These are phyloP conservation scores for Pelargonium nanum DNA, from an alignment of 345 rosid genomes.

Conservation along the genomic window DNA sequence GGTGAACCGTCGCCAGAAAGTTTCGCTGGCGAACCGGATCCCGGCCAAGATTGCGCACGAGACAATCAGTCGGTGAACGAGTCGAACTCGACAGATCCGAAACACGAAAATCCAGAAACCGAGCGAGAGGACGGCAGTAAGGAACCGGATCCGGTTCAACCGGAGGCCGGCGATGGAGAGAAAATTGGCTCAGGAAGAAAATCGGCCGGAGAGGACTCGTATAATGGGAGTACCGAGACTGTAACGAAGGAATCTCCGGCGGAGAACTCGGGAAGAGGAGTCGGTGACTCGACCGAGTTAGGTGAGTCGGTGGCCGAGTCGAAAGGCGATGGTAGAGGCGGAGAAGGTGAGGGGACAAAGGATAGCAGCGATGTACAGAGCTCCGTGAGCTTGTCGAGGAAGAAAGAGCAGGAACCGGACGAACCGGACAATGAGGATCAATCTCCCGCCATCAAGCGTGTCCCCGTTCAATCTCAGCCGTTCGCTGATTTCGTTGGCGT, in stretches of 20 bases:
- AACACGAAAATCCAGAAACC: constrained; percentile 13
- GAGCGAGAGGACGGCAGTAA: constrained; percentile 12
- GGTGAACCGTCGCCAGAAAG: constrained; percentile 6
- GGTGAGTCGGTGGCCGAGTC: constrained; percentile 29
- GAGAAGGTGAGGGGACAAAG: constrained; percentile 9
- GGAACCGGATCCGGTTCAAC: constrained; percentile 15
- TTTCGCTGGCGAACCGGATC: constrained; percentile 5
- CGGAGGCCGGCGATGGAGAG: constrained; percentile 4
- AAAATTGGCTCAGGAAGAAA: constrained; percentile 8
- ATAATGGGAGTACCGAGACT: constrained; percentile 36
- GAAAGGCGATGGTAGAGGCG: constrained; percentile 1
- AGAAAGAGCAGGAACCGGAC: constrained; percentile 22
- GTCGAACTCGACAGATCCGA: constrained; percentile 41
- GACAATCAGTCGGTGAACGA: constrained; percentile 34
- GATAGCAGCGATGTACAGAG: constrained; percentile 55
- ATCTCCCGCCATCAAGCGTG: constrained; percentile 20
- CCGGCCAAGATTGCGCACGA: constrained; percentile 20
- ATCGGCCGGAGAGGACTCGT: constrained; percentile 26
- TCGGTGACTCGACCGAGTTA: constrained; percentile 22
- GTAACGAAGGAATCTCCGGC: constrained; percentile 24
- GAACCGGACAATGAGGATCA: constrained; percentile 36
- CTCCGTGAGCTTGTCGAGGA: constrained; percentile 43
- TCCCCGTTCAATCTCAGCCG: constrained; percentile 36
- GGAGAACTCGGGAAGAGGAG: constrained; percentile 11
- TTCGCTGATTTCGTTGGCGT: constrained; percentile 36